Base-by-base conservation (phyloP, 2,329 filamentous ascomycete species). In the Verticillium nonalfalfae region DNA sequence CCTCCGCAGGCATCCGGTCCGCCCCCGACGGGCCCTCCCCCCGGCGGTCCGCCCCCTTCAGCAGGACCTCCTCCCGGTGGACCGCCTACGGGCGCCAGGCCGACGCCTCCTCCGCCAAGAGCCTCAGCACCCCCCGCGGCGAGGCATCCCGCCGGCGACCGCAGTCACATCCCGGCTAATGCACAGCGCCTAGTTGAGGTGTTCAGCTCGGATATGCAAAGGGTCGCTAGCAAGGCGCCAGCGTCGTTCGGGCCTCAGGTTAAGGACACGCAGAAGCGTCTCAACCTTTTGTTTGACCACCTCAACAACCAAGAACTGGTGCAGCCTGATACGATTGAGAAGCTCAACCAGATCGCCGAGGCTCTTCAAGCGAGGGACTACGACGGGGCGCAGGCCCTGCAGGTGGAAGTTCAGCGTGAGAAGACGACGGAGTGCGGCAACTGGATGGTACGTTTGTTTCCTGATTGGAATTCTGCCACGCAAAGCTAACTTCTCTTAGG, bases 271-370 rank as follows among this genome's bases (percentile, higher is more conserved):
- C 91, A 97, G 73, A 97, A 97, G 78, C 88, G 95, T 34, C 83
- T 99, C 62, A 91, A 90, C 69, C 88, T 97, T 58, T 80, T 99
- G n/a, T 98, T 97, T 73, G 94, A 99, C 72, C 93, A 97, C 74
- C 81, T 99, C 56, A 99, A 98, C 82, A 98, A 98, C 67, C 90
- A 93, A 71, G 93, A 98, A 70, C 80, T 97, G 50, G 81, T 98
- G 60, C 90, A 90, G 77, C 85, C 90, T 1, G 88, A 90, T 69
- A 97, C 90, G 0, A 84, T 93, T 58, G 81, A 85, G 63, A 81
- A 88, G 71, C 79, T 93, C 68, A 80, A 81, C 9, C 78, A 86
- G 68, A 77, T 93, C 35, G 83, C 90, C 9, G 78, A 85, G 64
- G 85, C 89, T 33, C 75, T 96, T 60, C 85, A 90, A 67, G 74